Percentiles rank a stretch among this genome's conserved stretches.
These are phyloP conservation scores for Trichoderma gracile DNA, from an alignment of 2,329 filamentous ascomycete genomes.

Conservation along the genomic window DNA sequence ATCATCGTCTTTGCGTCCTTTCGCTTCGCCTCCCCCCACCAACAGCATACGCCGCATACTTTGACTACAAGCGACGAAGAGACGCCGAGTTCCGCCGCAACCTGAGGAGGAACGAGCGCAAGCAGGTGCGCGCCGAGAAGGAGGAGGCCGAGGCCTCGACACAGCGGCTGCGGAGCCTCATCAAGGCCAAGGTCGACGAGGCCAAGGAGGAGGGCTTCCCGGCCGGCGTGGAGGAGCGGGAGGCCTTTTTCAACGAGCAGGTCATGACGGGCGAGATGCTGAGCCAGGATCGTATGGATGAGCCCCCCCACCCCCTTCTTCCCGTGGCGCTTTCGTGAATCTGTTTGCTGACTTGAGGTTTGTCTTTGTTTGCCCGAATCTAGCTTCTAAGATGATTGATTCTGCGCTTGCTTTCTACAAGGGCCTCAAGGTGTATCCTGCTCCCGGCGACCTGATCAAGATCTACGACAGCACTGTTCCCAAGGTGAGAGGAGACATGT, in stretches of 20 bases:
- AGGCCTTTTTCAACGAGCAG: constrained; percentile 95
- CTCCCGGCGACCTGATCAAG: constrained; percentile 85
- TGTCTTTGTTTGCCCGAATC: constrained; percentile 3
- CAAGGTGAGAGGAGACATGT: constrained; percentile 61
- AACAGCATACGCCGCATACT: constrained; percentile 66
- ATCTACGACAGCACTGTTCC: constrained; percentile 99
- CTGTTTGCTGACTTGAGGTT: not conserved
- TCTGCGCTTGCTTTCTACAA: constrained; percentile 96
- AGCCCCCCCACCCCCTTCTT: not conserved
- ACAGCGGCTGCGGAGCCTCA: constrained; percentile 67
- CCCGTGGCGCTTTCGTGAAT: not conserved
- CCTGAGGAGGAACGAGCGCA: constrained; percentile 74
- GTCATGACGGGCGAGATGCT: constrained; percentile 85
- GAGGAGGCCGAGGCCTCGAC: constrained; percentile 67
- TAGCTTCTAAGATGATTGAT: constrained; percentile 71
- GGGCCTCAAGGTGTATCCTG: constrained; percentile 96
- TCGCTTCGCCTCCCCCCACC: not conserved
- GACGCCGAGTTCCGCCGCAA: constrained; percentile 66
- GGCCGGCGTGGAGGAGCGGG: constrained; percentile 84
- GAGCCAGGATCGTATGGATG: constrained; percentile 71
- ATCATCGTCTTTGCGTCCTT: not conserved
- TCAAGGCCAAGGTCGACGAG: constrained; percentile 74
- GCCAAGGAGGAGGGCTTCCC: constrained; percentile 93
- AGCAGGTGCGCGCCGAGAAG: constrained; percentile 69
- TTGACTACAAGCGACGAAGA: constrained; percentile 66